A percentile compares a stretch with the other conserved stretches of the same genome.
These are phyloP conservation scores for Dispira simplex DNA, from an alignment of 192 early-diverging fungal species.

Conservation along the genomic window DNA sequence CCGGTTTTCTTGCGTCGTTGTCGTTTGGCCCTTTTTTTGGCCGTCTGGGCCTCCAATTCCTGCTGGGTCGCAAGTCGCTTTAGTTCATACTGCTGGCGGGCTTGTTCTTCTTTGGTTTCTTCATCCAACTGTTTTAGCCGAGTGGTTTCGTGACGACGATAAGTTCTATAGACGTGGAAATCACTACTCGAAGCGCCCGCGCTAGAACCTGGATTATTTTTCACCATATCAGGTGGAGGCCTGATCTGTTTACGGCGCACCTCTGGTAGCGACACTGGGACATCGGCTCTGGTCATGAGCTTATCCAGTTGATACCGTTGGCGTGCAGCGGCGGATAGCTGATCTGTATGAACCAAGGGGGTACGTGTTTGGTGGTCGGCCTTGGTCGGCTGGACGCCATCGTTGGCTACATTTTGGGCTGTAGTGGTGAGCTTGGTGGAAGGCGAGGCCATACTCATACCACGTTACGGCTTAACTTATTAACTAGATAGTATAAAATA, in stretches of 20 bases:
- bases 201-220: constrained; percentile 70
- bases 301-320: constrained; percentile 45
- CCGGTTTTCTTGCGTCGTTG: constrained; percentile 40
- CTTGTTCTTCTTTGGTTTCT: constrained; percentile 31
- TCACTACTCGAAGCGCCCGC: constrained; percentile 93
- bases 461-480: too few species aligned
- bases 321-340: constrained; percentile 27
- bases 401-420: too few species aligned
- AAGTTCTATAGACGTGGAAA: constrained; percentile 85
- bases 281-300: constrained; percentile 68
- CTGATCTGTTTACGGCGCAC: constrained; percentile 27
- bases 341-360: constrained; percentile 13
- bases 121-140: constrained; percentile 64
- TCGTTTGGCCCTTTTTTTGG: constrained; percentile 76
- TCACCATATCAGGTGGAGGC: constrained; percentile 70
- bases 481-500: too few species aligned
- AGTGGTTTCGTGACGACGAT: constrained; percentile 71
- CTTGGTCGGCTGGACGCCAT: too few species aligned
- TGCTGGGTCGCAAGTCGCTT: constrained; percentile 46
- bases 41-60: constrained; percentile 54
- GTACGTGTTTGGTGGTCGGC: too few species aligned
- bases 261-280: constrained; percentile 58
- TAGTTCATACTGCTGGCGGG: constrained; percentile 38
- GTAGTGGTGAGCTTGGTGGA: too few species aligned
- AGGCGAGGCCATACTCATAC: too few species aligned